Base-by-base conservation (phyloP, 2,329 filamentous ascomycete species). In the Keithomyces neogunnii region DNA sequence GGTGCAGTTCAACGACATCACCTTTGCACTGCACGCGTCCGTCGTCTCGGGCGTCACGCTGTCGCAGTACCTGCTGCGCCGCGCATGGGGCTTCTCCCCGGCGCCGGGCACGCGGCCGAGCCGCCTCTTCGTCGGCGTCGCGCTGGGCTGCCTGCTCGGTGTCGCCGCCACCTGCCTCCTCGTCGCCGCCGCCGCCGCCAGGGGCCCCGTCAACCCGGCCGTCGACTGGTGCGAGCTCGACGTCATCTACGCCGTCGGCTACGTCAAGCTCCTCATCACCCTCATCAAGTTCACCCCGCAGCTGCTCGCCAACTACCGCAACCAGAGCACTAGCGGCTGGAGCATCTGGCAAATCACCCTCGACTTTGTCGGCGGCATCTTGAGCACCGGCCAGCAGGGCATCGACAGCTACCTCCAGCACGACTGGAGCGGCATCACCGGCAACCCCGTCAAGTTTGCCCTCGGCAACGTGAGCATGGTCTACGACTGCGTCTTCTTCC, bases 221-320 rank as follows among this genome's bases (percentile, higher is more conserved):
- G 68, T 60, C 40, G 72, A 73, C 48, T 85, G 81, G 81, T 77
- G 78, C 50, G 81, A 76, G 69, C 76, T 86, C 42, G 83, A 86
- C 60, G 74, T 81, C 49, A 74, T 81, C 47, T 83, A 84, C 62
- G 80, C 86, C 10, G 72, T 95, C 33, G 89, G 88, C 42, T 95
- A 95, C 65, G 85, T 95, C 64, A 99, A 99, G 71, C 76, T 99
- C 35, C 68, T 91, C 50, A 81, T 95, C 57, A 96, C 92, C 0
- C 72, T 96, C 30, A 80, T 95, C 69, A 99, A 99, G 72, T 97
- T 96, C 69, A 84, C 89, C 45, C 93, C 93, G 4, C 90, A 96
- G 73, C 82, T 88, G 38, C 76, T 86, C 62, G 77, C 86, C 59
- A 97, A 97, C 72, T 90, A 86, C 66, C 82, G 84, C 60, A 89